phyloP scores from a whole-genome alignment of 139 green algal species.

The Volvox africanus region DNA sequence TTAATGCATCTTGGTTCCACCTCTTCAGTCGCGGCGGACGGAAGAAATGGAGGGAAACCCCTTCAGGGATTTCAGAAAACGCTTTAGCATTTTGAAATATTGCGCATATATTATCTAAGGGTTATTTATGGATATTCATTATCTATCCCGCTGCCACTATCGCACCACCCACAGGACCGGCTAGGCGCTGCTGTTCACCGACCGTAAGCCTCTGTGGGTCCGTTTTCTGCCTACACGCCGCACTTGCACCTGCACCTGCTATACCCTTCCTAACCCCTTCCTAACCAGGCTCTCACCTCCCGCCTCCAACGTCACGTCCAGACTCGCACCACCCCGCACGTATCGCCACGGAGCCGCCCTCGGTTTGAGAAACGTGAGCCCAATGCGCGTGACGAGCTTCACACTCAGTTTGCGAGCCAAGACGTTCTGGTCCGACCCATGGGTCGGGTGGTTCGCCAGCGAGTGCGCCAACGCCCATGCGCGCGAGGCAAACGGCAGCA shows the following conservation, averaged over 20 bases:
- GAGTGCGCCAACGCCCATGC: slow-evolving; percentile 65
- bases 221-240: too few relatives aligned
- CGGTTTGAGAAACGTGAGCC: slow-evolving; percentile 82
- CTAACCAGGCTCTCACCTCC: neutral
- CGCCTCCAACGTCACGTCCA: slow-evolving; percentile 51
- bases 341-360: slow-evolving; percentile 86
- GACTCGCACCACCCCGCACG: slow-evolving; percentile 49
- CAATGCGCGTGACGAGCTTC: slow-evolving; percentile 90
- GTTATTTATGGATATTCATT: too few relatives aligned
- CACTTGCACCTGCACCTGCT: neutral
- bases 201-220: too few relatives aligned
- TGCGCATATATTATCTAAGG: too few relatives aligned
- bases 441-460: slow-evolving; percentile 23
- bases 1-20: too few relatives aligned
- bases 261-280: neutral
- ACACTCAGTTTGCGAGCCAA: slow-evolving; percentile 81
- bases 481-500: slow-evolving; percentile 62
- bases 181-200: too few relatives aligned
- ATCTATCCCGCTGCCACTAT: too few relatives aligned
- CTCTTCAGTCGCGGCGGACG: too few relatives aligned
- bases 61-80: too few relatives aligned
- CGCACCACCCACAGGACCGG: too few relatives aligned
- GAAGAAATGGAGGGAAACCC: too few relatives aligned
- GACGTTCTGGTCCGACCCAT: slow-evolving; percentile 32
- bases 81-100: too few relatives aligned